Base-by-base conservation (phyloP, 2,329 filamentous ascomycete genomes). In the Keithomyces neogunnii region DNA sequence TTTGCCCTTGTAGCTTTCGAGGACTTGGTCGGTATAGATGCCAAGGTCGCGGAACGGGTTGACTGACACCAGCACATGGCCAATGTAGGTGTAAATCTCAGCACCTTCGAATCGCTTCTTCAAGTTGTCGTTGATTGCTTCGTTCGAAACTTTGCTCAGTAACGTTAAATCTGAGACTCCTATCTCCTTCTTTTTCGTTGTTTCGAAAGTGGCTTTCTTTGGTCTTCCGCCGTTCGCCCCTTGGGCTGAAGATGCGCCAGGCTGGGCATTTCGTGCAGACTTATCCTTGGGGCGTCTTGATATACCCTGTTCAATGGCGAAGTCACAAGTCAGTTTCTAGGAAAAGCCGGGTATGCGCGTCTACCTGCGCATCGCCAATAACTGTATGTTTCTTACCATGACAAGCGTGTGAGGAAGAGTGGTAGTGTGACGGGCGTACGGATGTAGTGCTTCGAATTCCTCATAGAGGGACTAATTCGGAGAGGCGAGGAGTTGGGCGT, bases 21-120 rank as follows among this genome's bases (percentile, higher is more conserved):
- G 82, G 53, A 97, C 90, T 63, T 86, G 75, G 60, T 97, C 92
- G 69, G 92, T 97, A 73, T 99, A 99, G 73, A 99, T 97, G 51
- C 93, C 93, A 74, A 96, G 78, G 66, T 99, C 93, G 66, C 89
- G 85, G 71, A 99, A 99, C 36, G 93, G 93, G 71, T 99, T 99
- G 69, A 99, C 93, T 39, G 93, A 97, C 61, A 99, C 93, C 79
- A 99, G 72, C 71, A 99, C 93, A 86, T 97, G 92, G 74, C 93
- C 93, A 68, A 99, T 99, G 71, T 99, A 99, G 65, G 93, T 99
- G 75, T 99, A 99, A 69, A 99, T 99, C 73, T 99, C 92, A 69
- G 80, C 86, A 77, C 92, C 91, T 67, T 97, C 89, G 71, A 99
- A 99, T 56, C 93, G 85, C 76, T 97, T 95, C 78, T 96, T 96